Base-by-base conservation (phyloP, 2,329 filamentous ascomycete species). In the Talaromyces sp. region DNA sequence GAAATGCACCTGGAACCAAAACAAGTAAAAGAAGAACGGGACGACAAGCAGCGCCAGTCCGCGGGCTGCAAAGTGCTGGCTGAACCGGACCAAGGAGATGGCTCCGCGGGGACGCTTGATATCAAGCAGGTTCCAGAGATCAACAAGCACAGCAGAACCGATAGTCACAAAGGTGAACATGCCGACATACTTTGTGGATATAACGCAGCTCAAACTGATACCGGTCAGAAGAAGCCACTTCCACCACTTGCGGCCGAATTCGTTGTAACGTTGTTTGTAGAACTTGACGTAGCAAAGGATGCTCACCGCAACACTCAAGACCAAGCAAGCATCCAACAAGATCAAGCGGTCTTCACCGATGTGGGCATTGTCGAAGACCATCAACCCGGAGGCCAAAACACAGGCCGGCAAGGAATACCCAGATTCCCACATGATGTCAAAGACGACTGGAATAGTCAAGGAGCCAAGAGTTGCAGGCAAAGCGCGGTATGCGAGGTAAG, bases 1-100 rank as follows among this genome's bases (percentile, higher is more conserved):
- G 76, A 99, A 99, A 80, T 99, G 95, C 33, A 99, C 93, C 83
- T 99, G 95, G 88, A 99, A 99, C 95, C 95, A 99, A 84, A 99
- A 98, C 54, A 99, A 86, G 78, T 99, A 99, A 79, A 99, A 96
- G 72, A 98, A 83, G 83, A 99, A 97, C 14, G 95, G 95, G 68
- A 98, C 86, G 68, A 96, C 75, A 69, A 98, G 91, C 62, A 99
- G 82, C 14, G 90, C 93, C 67, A 96, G 81, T n/a, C 88, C 86
- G 59, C 95, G 90, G 66, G 95, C 95, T 42, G 81, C 85, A 74
- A 99, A 96, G 79, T 99, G 95, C 80, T 96, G 93, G 67, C 83
- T 86, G 74, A 97, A 98, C 46, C 90, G 84, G 56, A 85, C 81
- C 69, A 99, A 82, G 69, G 82, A 88, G 70, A 99, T 83, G n/a